Evolutionary conservation across 2,329 filamentous ascomycete species (phyloP).

Genomic region (Ilyonectria robusta): DNA sequence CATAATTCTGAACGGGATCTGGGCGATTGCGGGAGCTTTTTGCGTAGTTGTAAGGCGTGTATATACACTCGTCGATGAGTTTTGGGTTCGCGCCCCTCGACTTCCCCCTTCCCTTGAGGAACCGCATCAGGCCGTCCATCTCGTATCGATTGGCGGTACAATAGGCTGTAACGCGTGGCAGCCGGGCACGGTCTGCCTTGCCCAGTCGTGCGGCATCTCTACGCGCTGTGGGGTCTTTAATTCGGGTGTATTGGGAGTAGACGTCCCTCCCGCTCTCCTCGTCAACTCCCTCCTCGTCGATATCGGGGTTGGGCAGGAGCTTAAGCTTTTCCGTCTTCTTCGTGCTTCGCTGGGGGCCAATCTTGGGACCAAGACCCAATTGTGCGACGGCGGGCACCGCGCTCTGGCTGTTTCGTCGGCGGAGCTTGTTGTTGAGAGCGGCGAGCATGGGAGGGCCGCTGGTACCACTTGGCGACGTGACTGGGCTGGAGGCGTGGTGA

Average conservation of each 20-base stretch:
- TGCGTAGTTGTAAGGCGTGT: slow-evolving; percentile 90
- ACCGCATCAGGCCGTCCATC: slow-evolving; percentile 90
- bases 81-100: slow-evolving; percentile 87
- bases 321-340: slow-evolving; percentile 98
- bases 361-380: slow-evolving; percentile 71
- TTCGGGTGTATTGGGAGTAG: slow-evolving; percentile 97
- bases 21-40: slow-evolving; percentile 52
- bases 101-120: slow-evolving; percentile 87
- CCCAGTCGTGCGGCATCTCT: slow-evolving; percentile 92
- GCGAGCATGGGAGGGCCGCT: slow-evolving; percentile 75
- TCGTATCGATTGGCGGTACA: slow-evolving; percentile 95
- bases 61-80: slow-evolving; percentile 97
- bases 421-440: slow-evolving; percentile 88
- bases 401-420: slow-evolving; percentile 87
- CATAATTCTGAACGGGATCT: slow-evolving; percentile 63
- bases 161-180: slow-evolving; percentile 96
- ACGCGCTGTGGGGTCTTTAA: slow-evolving; percentile 94
- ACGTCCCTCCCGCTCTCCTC: slow-evolving; percentile 96
- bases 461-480: slow-evolving; percentile 50
- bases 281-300: slow-evolving; percentile 81
- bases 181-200: slow-evolving; percentile 88
- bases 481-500: slow-evolving; percentile 33
- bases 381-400: slow-evolving; percentile 55
- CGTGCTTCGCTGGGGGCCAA: slow-evolving; percentile 94
- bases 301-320: slow-evolving; percentile 91